A percentile compares a stretch with the other conserved stretches of the same genome.
These are phyloP conservation scores for Streptanthus diversifolius DNA, from an alignment of 345 rosid species.

Conservation along the genomic window DNA sequence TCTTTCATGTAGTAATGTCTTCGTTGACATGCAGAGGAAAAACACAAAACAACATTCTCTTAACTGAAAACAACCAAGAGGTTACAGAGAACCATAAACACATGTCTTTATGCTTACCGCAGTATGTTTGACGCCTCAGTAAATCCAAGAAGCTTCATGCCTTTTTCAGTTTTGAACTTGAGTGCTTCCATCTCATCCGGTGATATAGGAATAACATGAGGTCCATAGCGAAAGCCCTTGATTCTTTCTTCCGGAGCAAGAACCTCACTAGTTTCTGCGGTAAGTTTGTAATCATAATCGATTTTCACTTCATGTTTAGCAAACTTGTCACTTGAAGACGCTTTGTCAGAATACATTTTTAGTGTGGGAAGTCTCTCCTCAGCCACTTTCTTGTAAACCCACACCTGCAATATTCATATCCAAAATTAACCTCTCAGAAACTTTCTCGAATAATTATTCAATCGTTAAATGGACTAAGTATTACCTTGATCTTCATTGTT, in stretches of 20 bases:
- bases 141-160: slow-evolving; percentile 90
- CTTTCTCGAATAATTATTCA: not conserved
- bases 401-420: slow-evolving; percentile 47
- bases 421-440: not conserved
- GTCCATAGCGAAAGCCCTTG: slow-evolving; percentile 92
- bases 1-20: slow-evolving; percentile 97
- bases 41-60: slow-evolving; percentile 2
- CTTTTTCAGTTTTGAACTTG: slow-evolving; percentile 85
- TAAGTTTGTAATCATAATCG: slow-evolving; percentile 68
- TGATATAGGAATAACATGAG: slow-evolving; percentile 90
- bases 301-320: slow-evolving; percentile 88
- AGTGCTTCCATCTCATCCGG: slow-evolving; percentile 65
- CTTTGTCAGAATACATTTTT: slow-evolving; percentile 81
- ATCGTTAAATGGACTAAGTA: not conserved
- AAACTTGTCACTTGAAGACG: slow-evolving; percentile 71
- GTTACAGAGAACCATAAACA: not conserved
- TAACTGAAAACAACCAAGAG: slow-evolving; percentile 3
- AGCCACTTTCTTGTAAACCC: slow-evolving; percentile 93
- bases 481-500: slow-evolving; percentile 75
- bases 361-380: slow-evolving; percentile 92
- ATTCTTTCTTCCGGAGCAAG: slow-evolving; percentile 93
- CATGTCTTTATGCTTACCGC: slow-evolving; percentile 43
- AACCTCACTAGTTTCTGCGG: slow-evolving; percentile 49
- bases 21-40: slow-evolving; percentile 27
- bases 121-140: slow-evolving; percentile 64